phyloP scores from a whole-genome alignment of 2,329 filamentous ascomycete species.

The Paradendryphiella salina region DNA sequence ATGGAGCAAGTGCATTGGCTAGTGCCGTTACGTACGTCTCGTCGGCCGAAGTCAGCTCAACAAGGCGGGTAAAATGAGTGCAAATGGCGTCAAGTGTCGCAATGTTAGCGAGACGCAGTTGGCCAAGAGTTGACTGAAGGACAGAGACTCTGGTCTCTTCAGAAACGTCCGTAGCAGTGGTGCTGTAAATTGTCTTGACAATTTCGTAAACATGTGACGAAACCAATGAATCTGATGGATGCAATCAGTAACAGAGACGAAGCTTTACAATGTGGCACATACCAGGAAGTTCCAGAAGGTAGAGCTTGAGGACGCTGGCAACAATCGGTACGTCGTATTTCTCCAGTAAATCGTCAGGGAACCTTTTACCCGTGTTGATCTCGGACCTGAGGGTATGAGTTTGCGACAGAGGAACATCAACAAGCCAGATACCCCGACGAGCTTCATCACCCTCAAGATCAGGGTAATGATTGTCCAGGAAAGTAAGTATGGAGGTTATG shows the following conservation, averaged over 20 bases:
- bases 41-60: constrained; percentile 94
- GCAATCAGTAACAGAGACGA: constrained; percentile 23
- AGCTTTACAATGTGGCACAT: constrained; percentile 41
- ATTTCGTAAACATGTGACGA: constrained; percentile 99
- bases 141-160: constrained; percentile 83
- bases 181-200: constrained; percentile 93
- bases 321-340: constrained; percentile 94
- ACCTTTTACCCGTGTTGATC: constrained; percentile 84
- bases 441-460: constrained; percentile 96
- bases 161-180: constrained; percentile 66
- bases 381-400: constrained; percentile 81
- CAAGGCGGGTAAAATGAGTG: constrained; percentile 95
- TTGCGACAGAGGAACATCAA: constrained; percentile 82
- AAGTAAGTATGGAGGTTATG: constrained; percentile 90
- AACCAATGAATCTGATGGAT: constrained; percentile 80
- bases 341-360: constrained; percentile 74
- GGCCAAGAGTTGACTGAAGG: constrained; percentile 91
- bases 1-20: constrained; percentile 75
- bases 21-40: constrained; percentile 79
- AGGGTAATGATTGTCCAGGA: constrained; percentile 94
- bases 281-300: constrained; percentile 93
- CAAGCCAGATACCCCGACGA: constrained; percentile 87
- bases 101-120: constrained; percentile 94
- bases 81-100: constrained; percentile 97
- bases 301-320: constrained; percentile 89